Percentiles rank a stretch among this genome's conserved stretches.
Evolutionary conservation across 345 rosid genomes (phyloP).

Genomic region (Nephelium lappaceum): DNA sequence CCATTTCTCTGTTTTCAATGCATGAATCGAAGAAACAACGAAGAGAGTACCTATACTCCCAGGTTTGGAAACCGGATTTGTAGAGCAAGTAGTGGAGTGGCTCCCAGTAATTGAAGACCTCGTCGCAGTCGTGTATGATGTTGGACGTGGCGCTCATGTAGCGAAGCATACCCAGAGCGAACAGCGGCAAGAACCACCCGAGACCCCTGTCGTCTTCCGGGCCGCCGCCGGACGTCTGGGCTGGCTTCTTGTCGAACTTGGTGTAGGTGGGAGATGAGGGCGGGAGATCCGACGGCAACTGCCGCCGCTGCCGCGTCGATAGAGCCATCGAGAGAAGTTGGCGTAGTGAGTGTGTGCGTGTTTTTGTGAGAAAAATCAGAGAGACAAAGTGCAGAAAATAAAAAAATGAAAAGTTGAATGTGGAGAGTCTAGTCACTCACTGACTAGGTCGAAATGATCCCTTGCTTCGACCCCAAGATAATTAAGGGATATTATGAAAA

Average conservation of each 20-base stretch:
- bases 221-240: conserved; percentile 39
- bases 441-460: no score
- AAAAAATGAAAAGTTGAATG: neutral
- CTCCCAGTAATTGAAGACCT: conserved; percentile 99
- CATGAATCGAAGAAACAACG: neutral
- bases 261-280: conserved; percentile 47
- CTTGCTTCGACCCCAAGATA: no score
- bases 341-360: neutral
- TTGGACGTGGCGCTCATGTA: conserved; percentile 99
- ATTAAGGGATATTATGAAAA: no score
- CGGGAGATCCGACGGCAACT: conserved; percentile 44
- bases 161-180: conserved; percentile 74
- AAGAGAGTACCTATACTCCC: conserved; percentile 85
- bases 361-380: neutral
- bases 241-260: conserved; percentile 69
- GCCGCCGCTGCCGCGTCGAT: conserved; percentile 75
- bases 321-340: conserved; percentile 40
- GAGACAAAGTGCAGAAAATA: no score
- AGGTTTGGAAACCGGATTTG: conserved; percentile 91
- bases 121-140: conserved; percentile 96
- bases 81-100: conserved; percentile 95
- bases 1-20: neutral
- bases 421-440: no score
- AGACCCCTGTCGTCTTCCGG: conserved; percentile 50
- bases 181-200: conserved; percentile 73